These are phyloP conservation scores for Betula pendula DNA, from an alignment of 306 rosid species.

Conservation along the genomic window DNA sequence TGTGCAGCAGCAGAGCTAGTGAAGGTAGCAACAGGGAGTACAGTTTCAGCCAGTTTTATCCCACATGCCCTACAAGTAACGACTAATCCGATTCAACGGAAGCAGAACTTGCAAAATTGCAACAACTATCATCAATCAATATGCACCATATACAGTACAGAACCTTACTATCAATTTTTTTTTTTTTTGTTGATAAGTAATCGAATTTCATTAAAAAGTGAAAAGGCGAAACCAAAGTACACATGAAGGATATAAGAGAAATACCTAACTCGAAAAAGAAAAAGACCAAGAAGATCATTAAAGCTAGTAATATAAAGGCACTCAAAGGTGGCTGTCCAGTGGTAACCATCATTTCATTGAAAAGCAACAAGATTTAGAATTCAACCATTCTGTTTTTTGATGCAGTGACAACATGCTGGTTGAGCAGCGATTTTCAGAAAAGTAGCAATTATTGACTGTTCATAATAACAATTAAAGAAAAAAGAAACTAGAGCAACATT, in stretches of 20 bases:
- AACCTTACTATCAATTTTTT: not conserved
- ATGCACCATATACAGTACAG: slow-evolving; percentile 1
- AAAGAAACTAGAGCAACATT: not conserved
- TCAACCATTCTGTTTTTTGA: not conserved
- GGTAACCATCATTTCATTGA: slow-evolving; percentile 13
- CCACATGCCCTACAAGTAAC: slow-evolving; percentile 40
- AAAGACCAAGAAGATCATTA: too few species aligned
- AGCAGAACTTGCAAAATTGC: not conserved
- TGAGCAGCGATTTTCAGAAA: slow-evolving; percentile 1
- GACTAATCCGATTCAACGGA: slow-evolving; percentile 13
- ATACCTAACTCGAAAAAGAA: too few species aligned
- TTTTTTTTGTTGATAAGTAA: too few species aligned
- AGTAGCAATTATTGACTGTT: not conserved
- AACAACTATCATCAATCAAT: not conserved
- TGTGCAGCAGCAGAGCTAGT: slow-evolving; percentile 12
- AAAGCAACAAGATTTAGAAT: not conserved
- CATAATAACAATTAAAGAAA: not conserved
- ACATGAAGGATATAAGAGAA: too few species aligned
- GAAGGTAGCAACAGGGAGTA: slow-evolving; percentile 24
- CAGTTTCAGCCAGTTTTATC: slow-evolving; percentile 43
- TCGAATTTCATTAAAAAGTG: too few species aligned
- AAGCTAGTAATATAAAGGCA: too few species aligned
- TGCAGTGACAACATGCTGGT: not conserved
- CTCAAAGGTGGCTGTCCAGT: too few species aligned
- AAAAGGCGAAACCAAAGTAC: too few species aligned